Percentiles rank a stretch among this genome's conserved stretches.
phyloP scores from a whole-genome alignment of 2,329 filamentous ascomycete species.

The Colletotrichum viniferum region DNA sequence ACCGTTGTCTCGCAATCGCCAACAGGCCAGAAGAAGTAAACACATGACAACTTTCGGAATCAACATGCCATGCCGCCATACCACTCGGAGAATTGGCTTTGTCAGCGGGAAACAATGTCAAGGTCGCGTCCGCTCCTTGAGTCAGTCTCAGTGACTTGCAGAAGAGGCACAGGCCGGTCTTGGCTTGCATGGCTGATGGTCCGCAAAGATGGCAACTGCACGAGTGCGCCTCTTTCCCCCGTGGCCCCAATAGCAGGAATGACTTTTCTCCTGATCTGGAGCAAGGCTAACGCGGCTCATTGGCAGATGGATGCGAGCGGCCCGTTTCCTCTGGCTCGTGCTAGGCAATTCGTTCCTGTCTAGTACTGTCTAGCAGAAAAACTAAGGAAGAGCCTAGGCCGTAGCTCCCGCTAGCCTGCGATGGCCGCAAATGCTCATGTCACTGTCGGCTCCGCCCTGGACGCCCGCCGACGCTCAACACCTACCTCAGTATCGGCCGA shows the following conservation, averaged over 20 bases:
- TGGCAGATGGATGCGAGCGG: not conserved
- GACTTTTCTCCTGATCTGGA: not conserved
- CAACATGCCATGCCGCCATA: not conserved
- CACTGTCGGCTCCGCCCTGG: not conserved
- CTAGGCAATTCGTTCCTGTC: not conserved
- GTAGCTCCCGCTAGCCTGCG: not conserved
- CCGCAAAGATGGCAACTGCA: not conserved
- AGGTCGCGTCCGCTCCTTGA: not conserved
- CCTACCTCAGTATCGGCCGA: not conserved
- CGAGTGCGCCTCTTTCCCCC: not conserved
- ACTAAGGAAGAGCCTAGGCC: not conserved
- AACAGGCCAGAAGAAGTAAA: not conserved
- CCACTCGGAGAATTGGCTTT: not conserved
- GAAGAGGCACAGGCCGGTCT: not conserved
- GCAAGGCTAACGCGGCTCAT: not conserved
- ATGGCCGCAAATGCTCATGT: not conserved
- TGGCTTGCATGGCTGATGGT: constrained; percentile 2
- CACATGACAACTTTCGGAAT: not conserved
- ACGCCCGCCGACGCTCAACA: not conserved
- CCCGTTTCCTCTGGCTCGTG: constrained; percentile 6
- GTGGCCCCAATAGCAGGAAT: not conserved
- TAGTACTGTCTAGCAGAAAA: not conserved
- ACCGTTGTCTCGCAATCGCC: not conserved
- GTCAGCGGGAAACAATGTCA: not conserved
- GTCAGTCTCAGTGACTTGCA: not conserved